Base-by-base conservation (phyloP, 2,329 filamentous ascomycete genomes). In the Calonectria fujianensis region DNA sequence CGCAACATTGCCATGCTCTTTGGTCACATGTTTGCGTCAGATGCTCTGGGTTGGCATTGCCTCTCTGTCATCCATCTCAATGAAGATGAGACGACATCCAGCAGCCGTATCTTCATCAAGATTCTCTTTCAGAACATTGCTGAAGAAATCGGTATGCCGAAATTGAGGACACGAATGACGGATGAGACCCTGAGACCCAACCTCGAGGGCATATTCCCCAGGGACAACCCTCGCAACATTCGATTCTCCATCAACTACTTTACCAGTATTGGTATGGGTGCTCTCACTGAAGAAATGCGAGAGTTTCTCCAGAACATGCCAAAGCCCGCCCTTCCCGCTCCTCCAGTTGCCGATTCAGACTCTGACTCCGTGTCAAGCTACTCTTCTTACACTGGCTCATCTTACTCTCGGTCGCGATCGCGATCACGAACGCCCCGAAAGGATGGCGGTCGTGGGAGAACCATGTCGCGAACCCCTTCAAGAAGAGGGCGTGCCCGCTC, bases 161-260 rank as follows among this genome's bases (percentile, higher is more conserved):
- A 94, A 81, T 87, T 99, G 68, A 93, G 94, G 79, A 91, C 93
- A 59, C 92, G 94, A 24, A 90, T 98, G 85, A 92, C 90, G 78
- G 96, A 98, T 79, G 94, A 97, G 54, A 90, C 92, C 65, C 88
- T 98, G 50, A 93, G 93, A 75, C 92, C 95, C 65, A 94, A 91
- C 83, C 92, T 98, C 74, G 92, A 93, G 50, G 96, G 96, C 37
- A 88, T 99, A 54, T 98, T 99, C 89, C 97, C 97, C 0, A 93
- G 89, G 75, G 96, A 98, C 84, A 95, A 96, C 81, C 92, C 96
- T 31, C 93, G 95, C 82, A 97, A 98, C 85, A 96, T 96, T 50
- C 93, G 96, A 69, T 99, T 99, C 89, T 95, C 96, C 66, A 98
- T 99, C 92, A 99, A 99, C 86, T 99, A 98, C 89, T 98, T 99